Conservation (phyloP, 176 grass and related monocot species). For the Zea mays region Zm-B73-REFERENCE-NAM-5.0 NC_050097.1:10596501-10597000, state of each 20-base stretch:
- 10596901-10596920: slow-evolving; percentile 53
- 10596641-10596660: slow-evolving; percentile 37
- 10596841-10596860: slow-evolving; percentile 54
- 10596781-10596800: slow-evolving; percentile 70
- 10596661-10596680: slow-evolving; percentile 30
- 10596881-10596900: slow-evolving; percentile 54
- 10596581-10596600: slow-evolving; percentile 51
- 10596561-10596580: slow-evolving; percentile 51
- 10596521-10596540: slow-evolving; percentile 56
- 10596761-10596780: slow-evolving; percentile 49
- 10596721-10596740: slow-evolving; percentile 55
- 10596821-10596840: slow-evolving; percentile 63
- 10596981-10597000: slow-evolving; percentile 54
- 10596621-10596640: slow-evolving; percentile 46
- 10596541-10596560: slow-evolving; percentile 46
- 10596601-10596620: slow-evolving; percentile 51
- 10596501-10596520: slow-evolving; percentile 65
- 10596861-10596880: slow-evolving; percentile 62
- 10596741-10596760: slow-evolving; percentile 54
- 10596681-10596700: too few species aligned
- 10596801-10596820: slow-evolving; percentile 55
- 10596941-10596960: slow-evolving; percentile 50
- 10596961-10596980: slow-evolving; percentile 41
- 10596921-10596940: slow-evolving; percentile 47
- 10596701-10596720: slow-evolving; percentile 48